Base-by-base conservation (phyloP, 805 yeast species). In the Saccharomycopsis vini region DNA sequence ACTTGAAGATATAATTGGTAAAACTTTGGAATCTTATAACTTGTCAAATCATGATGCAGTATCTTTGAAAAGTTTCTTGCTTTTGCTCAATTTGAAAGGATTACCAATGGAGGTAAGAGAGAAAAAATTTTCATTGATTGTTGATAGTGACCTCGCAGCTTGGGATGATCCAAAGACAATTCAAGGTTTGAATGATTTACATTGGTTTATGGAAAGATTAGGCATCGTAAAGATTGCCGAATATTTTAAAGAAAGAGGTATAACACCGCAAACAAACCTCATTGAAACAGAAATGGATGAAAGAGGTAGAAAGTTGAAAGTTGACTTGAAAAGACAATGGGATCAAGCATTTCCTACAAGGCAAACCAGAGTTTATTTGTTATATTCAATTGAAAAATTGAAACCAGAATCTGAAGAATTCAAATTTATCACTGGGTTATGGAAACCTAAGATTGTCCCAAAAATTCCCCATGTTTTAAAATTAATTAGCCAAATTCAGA, bases 151-250 rank as follows among this genome's bases (percentile, higher is more conserved):
- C 52, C 67, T 94, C 39, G 64, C 73, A 10, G 89, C 95, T 0
- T 92, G 99, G 99, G 80, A 90, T 0, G 88, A 89, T 37, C 90
- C 88, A 18, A 79, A 77, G 9, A 90, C 97, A 0, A 88, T 86
- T 50, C 87, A 87, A 56, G 97, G 97, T 0, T 66, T 92, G 23
- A 68, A 80, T 56, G 95, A 90, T 57, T 69, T 94, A 36, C 95
- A 87, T 49, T 92, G 97, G 97, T 92, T 92, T 54, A 90, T 92
- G 97, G 97, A 89, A 62, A 73, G 97, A 54, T 72, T 94, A 41
- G 98, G 98, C 2, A 86, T 92, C 44, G 97, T 88, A 2, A 79
- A 79, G 58, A 94, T 92, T 56, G 95, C 97, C 0, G 82, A 82
- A 47, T 92, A 92, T 58, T 92, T 94, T 62, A 79, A 81, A 49